Base-by-base conservation (phyloP, 805 yeast species). In the Wickerhamiella parazyma region DNA sequence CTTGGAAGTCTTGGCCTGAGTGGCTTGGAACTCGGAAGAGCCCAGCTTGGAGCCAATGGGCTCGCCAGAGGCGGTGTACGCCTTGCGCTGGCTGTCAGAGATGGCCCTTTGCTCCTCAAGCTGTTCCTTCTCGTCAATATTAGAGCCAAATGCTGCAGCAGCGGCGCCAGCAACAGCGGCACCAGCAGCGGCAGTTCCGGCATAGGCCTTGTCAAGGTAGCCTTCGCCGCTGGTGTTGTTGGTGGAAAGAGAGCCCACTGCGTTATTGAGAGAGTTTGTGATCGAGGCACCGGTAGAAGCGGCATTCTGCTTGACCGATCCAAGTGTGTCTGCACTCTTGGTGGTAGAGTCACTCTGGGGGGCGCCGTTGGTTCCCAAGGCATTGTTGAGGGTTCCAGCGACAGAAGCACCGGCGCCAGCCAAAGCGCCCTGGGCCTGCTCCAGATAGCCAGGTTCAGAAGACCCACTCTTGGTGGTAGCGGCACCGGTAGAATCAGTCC, bases 171-270 rank as follows among this genome's bases (percentile, higher is more conserved):
- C 36, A 21, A 19, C 42, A 12, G 42, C 21, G 7, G 42, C 29
- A 21, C 42, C 41, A 28, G 41, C 35, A 12, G 26, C 42, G 14
- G 42, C 42, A 20, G 36, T 35, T 9, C 33, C 14, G 9, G 29
- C 36, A n/a, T 25, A 29, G 31, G 42, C 42, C 17, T 31, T 39
- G 14, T 28, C 31, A n/a, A 28, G 31, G 8, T 11, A 11, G 24
- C 28, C 14, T 4, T 20, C 19, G 19, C 20, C 5, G 17, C 38
- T 18, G 12, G 18, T 14, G 17, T 7, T 5, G 25, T 16, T 12
- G 18, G 10, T 17, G 19, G 18, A 16, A 9, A 9, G 8, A n/a
- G 21, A 19, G 12, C 41, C 41, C 6, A 21, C 18, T 12, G 29
- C 18, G n/a, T 28, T 20, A 16, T 12, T 16, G 11, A 24, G 6